Base-by-base conservation (phyloP, 2,329 filamentous ascomycete genomes). In the Immersiporthe knoxdaviesiana region DNA sequence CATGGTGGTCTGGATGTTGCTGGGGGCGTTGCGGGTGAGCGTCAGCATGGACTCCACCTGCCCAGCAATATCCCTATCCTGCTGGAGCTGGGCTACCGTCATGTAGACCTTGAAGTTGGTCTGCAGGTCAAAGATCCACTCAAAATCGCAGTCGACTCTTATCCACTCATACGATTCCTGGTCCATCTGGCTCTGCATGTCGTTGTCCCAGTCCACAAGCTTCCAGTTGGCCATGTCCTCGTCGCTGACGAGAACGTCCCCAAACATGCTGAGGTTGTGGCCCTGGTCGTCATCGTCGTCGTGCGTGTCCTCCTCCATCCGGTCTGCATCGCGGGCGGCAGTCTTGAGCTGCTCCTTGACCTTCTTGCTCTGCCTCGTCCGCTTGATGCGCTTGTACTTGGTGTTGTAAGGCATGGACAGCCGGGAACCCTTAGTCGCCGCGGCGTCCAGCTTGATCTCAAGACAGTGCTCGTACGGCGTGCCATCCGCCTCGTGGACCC, bases 131-230 rank as follows among this genome's bases (percentile, higher is more conserved):
- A 92, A 96, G 69, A 97, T 90, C 96, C 96, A 99, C 78, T 99
- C 96, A 74, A 98, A 98, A 79, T 99, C 97, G 21, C 95, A 94
- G 79, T 99, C 96, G 81, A 98, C 92, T 27, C 96, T 91, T 74
- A 99, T 97, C 96, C 97, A 99, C 78, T 99, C 96, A 76, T 97
- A 99, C 0, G 93, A 97, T 77, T 99, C 96, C 72, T 94, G 90
- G 68, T 96, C 93, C 94, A 99, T 98, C 75, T 90, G 90, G 47
- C 91, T 87, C 79, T 98, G 94, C 21, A 95, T 93, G 67, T 97
- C 93, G 70, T 91, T 88, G 62, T 92, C 91, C 94, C 95, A 99
- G 72, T 98, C 95, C 7, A 89, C 88, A 7, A 99, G 84, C 65
- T 87, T 89, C 95, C 96, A 99, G 56, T 93, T 89, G 64, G 88